A percentile compares a stretch with the other conserved stretches of the same genome.
Evolutionary conservation across 2,329 filamentous ascomycete genomes (phyloP).

Genomic region (Microcyclosporella mali): DNA sequence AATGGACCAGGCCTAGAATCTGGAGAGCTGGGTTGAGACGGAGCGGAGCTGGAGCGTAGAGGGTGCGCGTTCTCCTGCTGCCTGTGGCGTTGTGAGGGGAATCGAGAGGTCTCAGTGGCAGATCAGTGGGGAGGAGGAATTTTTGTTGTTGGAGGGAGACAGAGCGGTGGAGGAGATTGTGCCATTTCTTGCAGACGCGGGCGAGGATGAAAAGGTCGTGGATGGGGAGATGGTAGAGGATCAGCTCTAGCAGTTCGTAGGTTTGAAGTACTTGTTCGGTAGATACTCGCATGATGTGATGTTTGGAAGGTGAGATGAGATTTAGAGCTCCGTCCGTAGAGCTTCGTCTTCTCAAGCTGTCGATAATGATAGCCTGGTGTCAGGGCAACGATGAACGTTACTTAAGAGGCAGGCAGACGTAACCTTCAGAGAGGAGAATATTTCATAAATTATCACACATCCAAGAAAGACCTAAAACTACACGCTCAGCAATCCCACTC

Average conservation of each 20-base stretch:
- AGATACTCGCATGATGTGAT: neutral
- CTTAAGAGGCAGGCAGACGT: no score
- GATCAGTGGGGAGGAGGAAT: constrained; percentile 1
- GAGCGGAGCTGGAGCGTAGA: constrained; percentile 1
- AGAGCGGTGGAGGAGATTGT: constrained; percentile 4
- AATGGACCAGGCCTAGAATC: neutral
- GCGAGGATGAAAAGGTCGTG: constrained; percentile 4
- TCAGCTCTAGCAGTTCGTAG: constrained; percentile 11
- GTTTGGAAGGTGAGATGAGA: no score
- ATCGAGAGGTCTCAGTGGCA: constrained; percentile 1
- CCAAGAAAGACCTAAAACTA: constrained; percentile 8
- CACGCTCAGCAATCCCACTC: neutral
- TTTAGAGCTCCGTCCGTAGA: no score
- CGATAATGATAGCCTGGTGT: no score
- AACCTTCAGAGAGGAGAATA: constrained; percentile 11
- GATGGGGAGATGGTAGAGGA: constrained; percentile 6
- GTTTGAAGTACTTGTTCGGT: constrained; percentile 3
- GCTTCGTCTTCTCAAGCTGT: no score
- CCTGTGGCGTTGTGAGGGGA: constrained; percentile 2
- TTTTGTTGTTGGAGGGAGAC: constrained; percentile 2
- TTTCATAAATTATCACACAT: constrained; percentile 7
- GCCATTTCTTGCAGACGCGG: constrained; percentile 4
- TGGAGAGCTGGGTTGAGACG: constrained; percentile 5
- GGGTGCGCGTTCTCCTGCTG: constrained; percentile 4
- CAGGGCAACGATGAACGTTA: no score